Conservation (phyloP, 257 asterid genomes). For the Solanum megistacrolobum region DNA sequence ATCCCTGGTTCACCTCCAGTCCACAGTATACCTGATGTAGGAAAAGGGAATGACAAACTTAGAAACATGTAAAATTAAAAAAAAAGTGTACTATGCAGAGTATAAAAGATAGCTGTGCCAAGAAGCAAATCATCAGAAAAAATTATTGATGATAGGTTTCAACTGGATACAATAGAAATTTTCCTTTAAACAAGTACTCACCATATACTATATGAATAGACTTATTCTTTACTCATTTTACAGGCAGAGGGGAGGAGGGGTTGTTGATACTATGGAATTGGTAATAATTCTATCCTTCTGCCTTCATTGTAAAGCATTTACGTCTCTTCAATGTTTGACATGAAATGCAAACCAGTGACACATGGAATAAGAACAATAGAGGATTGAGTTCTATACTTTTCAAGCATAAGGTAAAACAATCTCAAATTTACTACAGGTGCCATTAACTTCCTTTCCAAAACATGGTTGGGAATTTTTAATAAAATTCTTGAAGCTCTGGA, state of each 20-base stretch:
- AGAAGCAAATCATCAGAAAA: background rate
- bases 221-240: background rate
- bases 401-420: background rate
- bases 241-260: background rate
- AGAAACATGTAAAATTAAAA: background rate
- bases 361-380: background rate
- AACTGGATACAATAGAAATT: background rate
- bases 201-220: background rate
- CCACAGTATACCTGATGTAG: conserved; percentile 29
- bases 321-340: background rate
- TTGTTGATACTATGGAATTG: background rate
- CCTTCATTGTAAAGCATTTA: background rate
- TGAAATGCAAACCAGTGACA: background rate
- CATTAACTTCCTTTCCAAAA: background rate
- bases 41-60: conserved; percentile 2
- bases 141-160: background rate
- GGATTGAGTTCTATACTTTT: background rate
- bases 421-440: background rate
- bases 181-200: background rate
- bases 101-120: background rate
- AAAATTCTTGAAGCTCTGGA: background rate
- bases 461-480: background rate
- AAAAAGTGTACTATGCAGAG: background rate
- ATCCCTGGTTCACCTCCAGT: conserved; percentile 16
- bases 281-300: background rate